Evolutionary conservation across 352 stramenopile genomes (phyloP).

Genomic region (Globisporangium sylvaticum): DNA sequence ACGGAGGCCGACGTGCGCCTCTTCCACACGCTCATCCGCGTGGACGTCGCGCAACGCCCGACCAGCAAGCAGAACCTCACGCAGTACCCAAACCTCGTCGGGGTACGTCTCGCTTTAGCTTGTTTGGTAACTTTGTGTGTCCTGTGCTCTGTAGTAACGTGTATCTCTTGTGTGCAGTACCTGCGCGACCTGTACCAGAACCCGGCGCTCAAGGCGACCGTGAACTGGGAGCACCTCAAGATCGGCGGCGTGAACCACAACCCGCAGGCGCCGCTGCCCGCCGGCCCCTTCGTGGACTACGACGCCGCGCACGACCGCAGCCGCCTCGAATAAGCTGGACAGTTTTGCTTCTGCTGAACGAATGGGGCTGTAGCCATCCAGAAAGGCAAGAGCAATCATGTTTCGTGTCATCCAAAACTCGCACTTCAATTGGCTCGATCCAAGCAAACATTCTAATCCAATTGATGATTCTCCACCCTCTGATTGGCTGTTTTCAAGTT

Average conservation of each 20-base stretch:
- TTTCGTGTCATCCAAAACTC: neutral
- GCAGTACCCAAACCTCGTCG: conserved; percentile 37
- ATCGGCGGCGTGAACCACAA: conserved; percentile 81
- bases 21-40: conserved; percentile 23
- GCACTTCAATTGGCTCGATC: neutral
- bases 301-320: conserved; percentile 22
- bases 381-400: too few species aligned
- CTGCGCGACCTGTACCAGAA: conserved; percentile 66
- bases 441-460: neutral
- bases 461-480: neutral
- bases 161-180: conserved; percentile 7
- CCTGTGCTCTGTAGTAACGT: neutral
- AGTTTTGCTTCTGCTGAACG: too few species aligned
- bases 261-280: conserved; percentile 55
- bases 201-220: conserved; percentile 42
- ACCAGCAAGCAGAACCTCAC: conserved; percentile 35
- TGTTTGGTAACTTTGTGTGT: neutral
- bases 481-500: neutral
- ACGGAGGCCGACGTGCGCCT: conserved; percentile 30
- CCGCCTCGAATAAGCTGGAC: neutral
- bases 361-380: too few species aligned
- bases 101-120: neutral
- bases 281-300: conserved; percentile 28
- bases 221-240: conserved; percentile 89
- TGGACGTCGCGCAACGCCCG: conserved; percentile 23